A percentile compares a stretch with the other conserved stretches of the same genome.
Evolutionary conservation across 2,329 filamentous ascomycete species (phyloP).

Genomic region (Rhynchosporium agropyri): DNA sequence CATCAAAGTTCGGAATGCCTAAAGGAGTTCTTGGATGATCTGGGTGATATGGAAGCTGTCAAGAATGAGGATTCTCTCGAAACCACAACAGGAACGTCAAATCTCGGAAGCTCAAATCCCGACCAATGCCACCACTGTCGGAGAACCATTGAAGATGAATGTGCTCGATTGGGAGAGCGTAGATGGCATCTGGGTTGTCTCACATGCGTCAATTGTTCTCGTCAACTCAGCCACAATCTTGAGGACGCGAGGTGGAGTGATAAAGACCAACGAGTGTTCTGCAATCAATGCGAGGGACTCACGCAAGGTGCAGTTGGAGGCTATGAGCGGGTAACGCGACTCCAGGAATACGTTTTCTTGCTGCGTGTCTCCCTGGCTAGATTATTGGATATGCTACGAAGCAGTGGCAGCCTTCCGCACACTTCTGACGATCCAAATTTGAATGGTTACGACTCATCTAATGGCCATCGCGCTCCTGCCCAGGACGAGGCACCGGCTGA

Average conservation of each 20-base stretch:
- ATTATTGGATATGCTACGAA: slow-evolving; percentile 82
- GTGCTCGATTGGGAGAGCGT: slow-evolving; percentile 71
- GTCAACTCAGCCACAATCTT: slow-evolving; percentile 69
- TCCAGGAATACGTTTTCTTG: slow-evolving; percentile 94
- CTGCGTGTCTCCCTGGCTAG: slow-evolving; percentile 88
- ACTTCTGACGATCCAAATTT: slow-evolving; percentile 72
- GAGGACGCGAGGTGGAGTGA: slow-evolving; percentile 73
- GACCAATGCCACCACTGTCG: slow-evolving; percentile 84
- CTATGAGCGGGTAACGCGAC: slow-evolving; percentile 77
- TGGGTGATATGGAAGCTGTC: slow-evolving; percentile 79
- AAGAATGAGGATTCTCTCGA: slow-evolving; percentile 73
- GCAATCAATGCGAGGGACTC: slow-evolving; percentile 65
- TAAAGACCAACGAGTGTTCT: slow-evolving; percentile 70
- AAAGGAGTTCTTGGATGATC: slow-evolving; percentile 79
- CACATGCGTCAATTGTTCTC: slow-evolving; percentile 68
- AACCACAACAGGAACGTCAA: slow-evolving; percentile 64
- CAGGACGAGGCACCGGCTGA: slow-evolving; percentile 57
- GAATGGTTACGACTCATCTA: slow-evolving; percentile 66
- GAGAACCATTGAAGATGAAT: slow-evolving; percentile 93
- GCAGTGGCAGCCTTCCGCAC: slow-evolving; percentile 77
- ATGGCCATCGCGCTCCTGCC: slow-evolving; percentile 59
- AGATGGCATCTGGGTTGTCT: slow-evolving; percentile 87
- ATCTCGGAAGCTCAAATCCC: slow-evolving; percentile 72
- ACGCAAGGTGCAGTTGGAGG: slow-evolving; percentile 57
- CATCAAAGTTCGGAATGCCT: slow-evolving; percentile 73